Base-by-base conservation (phyloP, 2,329 filamentous ascomycete genomes). In the Zasmidium angulare region DNA sequence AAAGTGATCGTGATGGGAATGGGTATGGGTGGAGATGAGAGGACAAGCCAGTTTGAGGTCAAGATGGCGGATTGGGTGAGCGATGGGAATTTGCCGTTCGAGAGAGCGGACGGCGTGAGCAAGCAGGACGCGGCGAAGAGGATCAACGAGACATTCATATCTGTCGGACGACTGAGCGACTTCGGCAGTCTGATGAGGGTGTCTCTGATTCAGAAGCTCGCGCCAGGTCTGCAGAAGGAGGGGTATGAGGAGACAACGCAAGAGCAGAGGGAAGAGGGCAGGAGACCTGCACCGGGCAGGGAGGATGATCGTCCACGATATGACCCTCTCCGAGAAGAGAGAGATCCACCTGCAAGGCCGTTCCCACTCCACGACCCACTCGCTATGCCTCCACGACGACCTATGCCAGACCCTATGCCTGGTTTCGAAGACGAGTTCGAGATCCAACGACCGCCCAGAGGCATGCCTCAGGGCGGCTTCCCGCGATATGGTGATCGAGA, bases 371-470 rank as follows among this genome's bases (percentile, higher is more conserved):
- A 70, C 23, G 72, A 74, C 50, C 69, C 87, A 85, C n/a, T 81
- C 89, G 36, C 85, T 82, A 52, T 55, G 36, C 64, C 62, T 23
- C 86, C 82, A 0, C 80, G 84, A 46, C 80, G 80, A 20, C 89
- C 89, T 1, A 71, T 86, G 17, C 92, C 93, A 0, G 77, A 83
- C 66, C 86, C 89, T 0, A 93, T 93, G 0, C 95, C 95, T 0
- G 91, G 86, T 20, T 98, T 98, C 66, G 95, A 98, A 66, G 93
- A 99, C 72, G 92, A 97, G 70, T 88, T 91, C 69, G 91, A 97
- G 63, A 82, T 97, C 60, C 86, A 90, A 62, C 81, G 86, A 1
- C 89, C 87, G 0, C 82, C 84, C 2, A 83, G 86, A 23, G 82
- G 79, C 3, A 56, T 67, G 46, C 53, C 43, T n/a, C 56, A 40